Percentiles rank a stretch among this genome's conserved stretches.
Evolutionary conservation across 306 rosid genomes (phyloP).

Genomic region (Inga oerstediana): DNA sequence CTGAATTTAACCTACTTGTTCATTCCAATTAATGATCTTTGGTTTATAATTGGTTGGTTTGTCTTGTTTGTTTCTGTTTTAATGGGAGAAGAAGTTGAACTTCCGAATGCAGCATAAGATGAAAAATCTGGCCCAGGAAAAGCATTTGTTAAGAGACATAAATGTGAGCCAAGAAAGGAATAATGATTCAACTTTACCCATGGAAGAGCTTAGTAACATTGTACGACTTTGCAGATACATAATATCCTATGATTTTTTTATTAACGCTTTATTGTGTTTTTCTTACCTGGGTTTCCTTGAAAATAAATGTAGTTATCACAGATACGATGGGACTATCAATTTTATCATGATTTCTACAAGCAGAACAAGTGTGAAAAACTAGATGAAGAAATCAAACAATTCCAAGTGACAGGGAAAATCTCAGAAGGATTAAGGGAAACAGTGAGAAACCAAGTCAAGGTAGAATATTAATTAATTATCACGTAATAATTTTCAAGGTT

Average conservation of each 20-base stretch:
- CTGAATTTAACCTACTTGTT: background rate
- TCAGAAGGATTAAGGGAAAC: background rate
- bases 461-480: background rate
- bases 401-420: constrained; percentile 5
- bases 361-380: background rate
- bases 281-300: background rate
- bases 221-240: background rate
- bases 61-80: background rate
- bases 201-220: background rate
- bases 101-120: constrained; percentile 27
- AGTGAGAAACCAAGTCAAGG: constrained; percentile 26
- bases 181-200: constrained; percentile 8
- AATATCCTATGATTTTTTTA: too few relatives aligned
- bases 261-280: background rate
- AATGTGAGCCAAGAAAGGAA: background rate
- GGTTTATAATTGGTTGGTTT: background rate
- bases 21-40: background rate
- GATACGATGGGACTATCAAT: background rate
- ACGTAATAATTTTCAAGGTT: background rate
- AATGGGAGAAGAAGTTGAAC: constrained; percentile 29
- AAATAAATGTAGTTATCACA: background rate
- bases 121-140: constrained; percentile 28
- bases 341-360: background rate
- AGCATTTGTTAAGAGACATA: constrained; percentile 13
- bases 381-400: constrained; percentile 20